Evolutionary conservation across 2,329 filamentous ascomycete species (phyloP).

Genomic region (Ceratocystis albifundus): DNA sequence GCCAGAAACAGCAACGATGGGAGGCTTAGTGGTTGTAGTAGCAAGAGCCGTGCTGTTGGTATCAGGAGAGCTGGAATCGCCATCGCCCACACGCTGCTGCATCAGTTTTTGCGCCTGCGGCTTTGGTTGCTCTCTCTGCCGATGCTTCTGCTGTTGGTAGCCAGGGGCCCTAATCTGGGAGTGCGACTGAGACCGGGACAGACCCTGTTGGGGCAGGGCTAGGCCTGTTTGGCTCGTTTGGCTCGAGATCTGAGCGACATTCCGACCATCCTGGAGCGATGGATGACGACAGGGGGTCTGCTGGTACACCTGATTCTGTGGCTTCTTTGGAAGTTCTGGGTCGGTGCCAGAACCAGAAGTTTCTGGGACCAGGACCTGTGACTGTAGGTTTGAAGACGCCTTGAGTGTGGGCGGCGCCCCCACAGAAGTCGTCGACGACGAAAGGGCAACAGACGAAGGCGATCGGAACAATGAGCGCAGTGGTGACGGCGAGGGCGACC

Average conservation of each 20-base stretch:
- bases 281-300: conserved; percentile 5
- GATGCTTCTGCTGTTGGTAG: background rate
- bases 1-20: background rate
- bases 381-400: background rate
- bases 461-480: background rate
- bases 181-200: background rate
- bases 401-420: background rate
- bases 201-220: background rate
- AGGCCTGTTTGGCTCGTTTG: background rate
- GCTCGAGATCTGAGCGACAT: background rate
- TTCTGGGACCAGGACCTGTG: background rate
- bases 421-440: too few species aligned
- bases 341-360: background rate
- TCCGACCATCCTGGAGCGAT: background rate
- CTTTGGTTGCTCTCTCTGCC: background rate
- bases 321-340: background rate
- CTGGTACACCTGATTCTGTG: background rate
- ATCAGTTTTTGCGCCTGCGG: background rate
- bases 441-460: background rate
- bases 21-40: background rate
- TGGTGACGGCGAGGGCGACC: background rate
- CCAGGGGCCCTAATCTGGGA: conserved; percentile 3
- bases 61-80: too few species aligned
- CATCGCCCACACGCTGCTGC: too few species aligned
- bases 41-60: too few species aligned